A percentile compares a stretch with the other conserved stretches of the same genome.
Conservation (phyloP, 2,329 filamentous ascomycete species). For the Aspergillus floridensis region DNA sequence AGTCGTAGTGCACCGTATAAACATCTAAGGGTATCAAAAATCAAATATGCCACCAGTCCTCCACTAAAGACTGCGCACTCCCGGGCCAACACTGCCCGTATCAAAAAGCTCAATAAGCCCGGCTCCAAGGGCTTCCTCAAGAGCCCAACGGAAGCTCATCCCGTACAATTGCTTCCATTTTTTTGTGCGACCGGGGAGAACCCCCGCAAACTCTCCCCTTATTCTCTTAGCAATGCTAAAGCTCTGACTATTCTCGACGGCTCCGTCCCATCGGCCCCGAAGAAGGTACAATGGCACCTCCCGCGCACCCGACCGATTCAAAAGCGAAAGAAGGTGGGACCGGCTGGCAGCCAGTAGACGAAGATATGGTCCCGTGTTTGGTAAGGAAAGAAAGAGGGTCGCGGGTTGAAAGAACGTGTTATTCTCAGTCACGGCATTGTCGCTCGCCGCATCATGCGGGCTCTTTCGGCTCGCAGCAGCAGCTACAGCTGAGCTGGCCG, state of each 20-base stretch:
- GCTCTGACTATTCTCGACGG: conserved; percentile 47
- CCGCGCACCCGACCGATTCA: conserved; percentile 52
- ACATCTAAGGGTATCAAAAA: no score
- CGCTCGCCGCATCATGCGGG: neutral
- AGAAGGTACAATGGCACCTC: conserved; percentile 56
- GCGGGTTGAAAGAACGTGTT: conserved; percentile 24
- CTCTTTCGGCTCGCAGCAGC: conserved; percentile 28
- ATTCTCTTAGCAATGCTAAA: conserved; percentile 52
- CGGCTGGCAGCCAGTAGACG: conserved; percentile 56
- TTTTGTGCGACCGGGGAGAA: conserved; percentile 58
- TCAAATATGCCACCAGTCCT: neutral
- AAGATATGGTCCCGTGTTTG: conserved; percentile 60
- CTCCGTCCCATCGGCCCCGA: conserved; percentile 64
- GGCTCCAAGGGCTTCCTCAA: conserved; percentile 61
- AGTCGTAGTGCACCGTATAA: no score
- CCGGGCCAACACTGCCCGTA: conserved; percentile 60
- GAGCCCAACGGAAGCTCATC: conserved; percentile 58
- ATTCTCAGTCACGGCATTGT: neutral
- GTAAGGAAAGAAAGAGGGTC: conserved; percentile 54
- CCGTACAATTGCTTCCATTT: conserved; percentile 63
- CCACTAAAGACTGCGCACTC: conserved; percentile 43
- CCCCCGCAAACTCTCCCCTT: conserved; percentile 56
- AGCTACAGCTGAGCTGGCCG: conserved; percentile 16
- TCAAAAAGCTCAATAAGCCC: conserved; percentile 63
- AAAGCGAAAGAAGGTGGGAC: conserved; percentile 52